phyloP scores from a whole-genome alignment of 345 rosid genomes.

The Raphanus raphanistrum region DNA sequence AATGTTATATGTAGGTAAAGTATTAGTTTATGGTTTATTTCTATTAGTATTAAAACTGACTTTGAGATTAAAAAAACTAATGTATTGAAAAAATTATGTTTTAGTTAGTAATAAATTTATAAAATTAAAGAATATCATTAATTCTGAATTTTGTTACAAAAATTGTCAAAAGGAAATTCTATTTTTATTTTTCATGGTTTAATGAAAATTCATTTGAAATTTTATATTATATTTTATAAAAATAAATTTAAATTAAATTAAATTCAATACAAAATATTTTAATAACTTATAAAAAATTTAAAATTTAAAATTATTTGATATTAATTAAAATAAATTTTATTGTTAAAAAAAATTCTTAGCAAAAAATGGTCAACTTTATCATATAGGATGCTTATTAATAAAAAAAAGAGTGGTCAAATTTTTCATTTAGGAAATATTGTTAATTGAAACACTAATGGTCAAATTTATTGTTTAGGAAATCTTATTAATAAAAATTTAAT shows the following conservation, averaged over 20 bases:
- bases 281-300: no score
- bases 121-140: background rate
- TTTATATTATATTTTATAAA: background rate
- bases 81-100: background rate
- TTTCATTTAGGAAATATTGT: background rate
- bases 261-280: no score
- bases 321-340: no score
- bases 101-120: background rate
- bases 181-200: background rate
- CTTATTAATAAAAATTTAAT: no score
- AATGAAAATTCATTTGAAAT: background rate
- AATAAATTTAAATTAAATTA: no score
- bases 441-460: background rate
- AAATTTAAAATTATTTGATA: no score
- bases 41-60: background rate
- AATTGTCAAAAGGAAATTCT: background rate
- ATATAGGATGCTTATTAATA: background rate
- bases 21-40: background rate
- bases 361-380: background rate
- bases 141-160: background rate
- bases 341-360: background rate
- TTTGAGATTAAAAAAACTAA: background rate
- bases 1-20: background rate
- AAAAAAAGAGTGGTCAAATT: background rate
- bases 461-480: background rate